Evolutionary conservation across 257 asterid species (phyloP).

Genomic region (Nicotiana undulata): DNA sequence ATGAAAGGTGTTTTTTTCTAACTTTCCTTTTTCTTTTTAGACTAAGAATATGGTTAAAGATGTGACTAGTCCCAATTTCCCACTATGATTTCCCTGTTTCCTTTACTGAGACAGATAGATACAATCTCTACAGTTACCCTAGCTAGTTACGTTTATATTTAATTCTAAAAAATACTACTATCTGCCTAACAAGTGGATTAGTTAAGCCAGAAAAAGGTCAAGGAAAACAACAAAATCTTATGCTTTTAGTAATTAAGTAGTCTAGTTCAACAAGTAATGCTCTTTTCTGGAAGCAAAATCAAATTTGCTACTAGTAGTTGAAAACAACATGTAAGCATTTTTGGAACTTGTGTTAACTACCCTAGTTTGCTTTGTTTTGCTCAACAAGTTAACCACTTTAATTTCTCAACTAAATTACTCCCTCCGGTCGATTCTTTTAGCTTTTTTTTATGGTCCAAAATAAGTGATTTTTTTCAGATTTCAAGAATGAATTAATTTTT

Average conservation of each 20-base stretch:
- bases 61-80: constrained; percentile 60
- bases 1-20: not conserved
- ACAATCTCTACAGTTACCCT: constrained; percentile 10
- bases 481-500: no score
- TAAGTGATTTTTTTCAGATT: no score
- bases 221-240: not conserved
- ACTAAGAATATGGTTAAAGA: constrained; percentile 18
- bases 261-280: constrained; percentile 30
- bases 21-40: not conserved
- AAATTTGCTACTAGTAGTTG: not conserved
- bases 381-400: not conserved
- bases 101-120: constrained; percentile 39
- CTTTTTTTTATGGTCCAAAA: no score
- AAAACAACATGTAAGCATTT: not conserved
- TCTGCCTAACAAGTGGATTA: constrained; percentile 28
- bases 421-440: no score
- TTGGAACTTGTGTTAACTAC: not conserved
- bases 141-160: not conserved
- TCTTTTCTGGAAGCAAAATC: constrained; percentile 24
- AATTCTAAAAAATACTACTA: not conserved
- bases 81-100: constrained; percentile 69
- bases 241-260: constrained; percentile 7
- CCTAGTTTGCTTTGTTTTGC: not conserved
- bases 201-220: constrained; percentile 9
- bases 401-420: not conserved